phyloP scores from a whole-genome alignment of 352 stramenopile species.

The Phytopythium vexans region DNA sequence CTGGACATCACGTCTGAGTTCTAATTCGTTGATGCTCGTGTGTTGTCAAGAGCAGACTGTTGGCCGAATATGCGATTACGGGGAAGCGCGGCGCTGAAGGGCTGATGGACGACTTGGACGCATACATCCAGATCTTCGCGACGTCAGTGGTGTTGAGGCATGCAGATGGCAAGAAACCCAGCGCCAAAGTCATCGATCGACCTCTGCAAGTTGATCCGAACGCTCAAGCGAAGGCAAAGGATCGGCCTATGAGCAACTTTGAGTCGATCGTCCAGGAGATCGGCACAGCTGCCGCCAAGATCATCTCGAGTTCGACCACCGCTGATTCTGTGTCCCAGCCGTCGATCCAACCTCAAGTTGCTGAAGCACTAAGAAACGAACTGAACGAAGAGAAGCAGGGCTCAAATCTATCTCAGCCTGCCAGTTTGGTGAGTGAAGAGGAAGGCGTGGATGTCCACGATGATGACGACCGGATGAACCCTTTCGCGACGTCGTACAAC shows the following conservation, averaged over 20 bases:
- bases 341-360: neutral
- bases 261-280: conserved; percentile 5
- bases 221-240: neutral
- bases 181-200: conserved; percentile 2
- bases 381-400: too few relatives aligned
- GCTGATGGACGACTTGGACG: conserved; percentile 54
- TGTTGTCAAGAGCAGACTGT: conserved; percentile 22
- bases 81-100: conserved; percentile 51
- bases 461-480: conserved; percentile 70
- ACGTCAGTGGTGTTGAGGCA: conserved; percentile 66
- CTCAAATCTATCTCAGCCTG: too few relatives aligned
- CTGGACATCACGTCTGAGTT: neutral
- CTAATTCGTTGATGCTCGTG: neutral
- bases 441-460: neutral
- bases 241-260: neutral
- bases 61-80: conserved; percentile 71
- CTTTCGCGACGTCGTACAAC: conserved; percentile 55
- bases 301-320: neutral
- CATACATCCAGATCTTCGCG: conserved; percentile 61
- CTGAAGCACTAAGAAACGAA: too few relatives aligned
- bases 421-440: too few relatives aligned
- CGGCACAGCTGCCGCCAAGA: conserved; percentile 3
- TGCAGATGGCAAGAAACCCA: conserved; percentile 14
- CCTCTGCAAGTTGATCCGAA: neutral
- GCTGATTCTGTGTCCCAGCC: neutral